Evolutionary conservation across 2,329 filamentous ascomycete species (phyloP).

Genomic region (Trichothecium roseum): DNA sequence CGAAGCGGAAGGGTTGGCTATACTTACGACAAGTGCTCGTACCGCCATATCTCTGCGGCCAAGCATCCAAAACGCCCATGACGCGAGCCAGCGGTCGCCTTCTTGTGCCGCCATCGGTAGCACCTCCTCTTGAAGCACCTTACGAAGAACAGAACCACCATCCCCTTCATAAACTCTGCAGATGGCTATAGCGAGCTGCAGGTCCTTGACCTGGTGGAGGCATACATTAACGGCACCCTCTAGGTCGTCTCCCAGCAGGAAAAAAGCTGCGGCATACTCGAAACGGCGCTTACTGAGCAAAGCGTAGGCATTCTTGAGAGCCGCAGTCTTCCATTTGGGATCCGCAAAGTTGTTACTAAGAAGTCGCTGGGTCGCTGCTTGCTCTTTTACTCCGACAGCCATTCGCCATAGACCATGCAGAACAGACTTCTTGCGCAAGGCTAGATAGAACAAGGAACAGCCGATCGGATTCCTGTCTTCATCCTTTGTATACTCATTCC

Average conservation of each 20-base stretch:
- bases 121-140: constrained; percentile 70
- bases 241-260: constrained; percentile 77
- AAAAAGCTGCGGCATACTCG: constrained; percentile 91
- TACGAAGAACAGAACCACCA: constrained; percentile 59
- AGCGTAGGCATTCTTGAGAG: constrained; percentile 93
- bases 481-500: constrained; percentile 84
- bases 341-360: constrained; percentile 87
- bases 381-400: constrained; percentile 81
- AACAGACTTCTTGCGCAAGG: constrained; percentile 81
- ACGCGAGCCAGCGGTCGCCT: constrained; percentile 87
- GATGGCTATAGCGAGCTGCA: constrained; percentile 83
- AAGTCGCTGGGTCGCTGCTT: constrained; percentile 66
- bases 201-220: constrained; percentile 74
- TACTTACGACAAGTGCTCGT: constrained; percentile 64
- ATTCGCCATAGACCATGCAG: constrained; percentile 91
- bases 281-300: constrained; percentile 85
- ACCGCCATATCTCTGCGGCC: constrained; percentile 75
- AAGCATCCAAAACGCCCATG: constrained; percentile 93
- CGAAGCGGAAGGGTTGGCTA: not conserved
- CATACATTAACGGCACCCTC: constrained; percentile 81
- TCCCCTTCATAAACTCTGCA: constrained; percentile 84
- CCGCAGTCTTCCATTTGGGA: constrained; percentile 76
- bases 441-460: constrained; percentile 85
- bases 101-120: constrained; percentile 66
- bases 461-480: constrained; percentile 85